Evolutionary conservation across 2,329 filamentous ascomycete species (phyloP).

Genomic region (Fonsecaea pugnacius): DNA sequence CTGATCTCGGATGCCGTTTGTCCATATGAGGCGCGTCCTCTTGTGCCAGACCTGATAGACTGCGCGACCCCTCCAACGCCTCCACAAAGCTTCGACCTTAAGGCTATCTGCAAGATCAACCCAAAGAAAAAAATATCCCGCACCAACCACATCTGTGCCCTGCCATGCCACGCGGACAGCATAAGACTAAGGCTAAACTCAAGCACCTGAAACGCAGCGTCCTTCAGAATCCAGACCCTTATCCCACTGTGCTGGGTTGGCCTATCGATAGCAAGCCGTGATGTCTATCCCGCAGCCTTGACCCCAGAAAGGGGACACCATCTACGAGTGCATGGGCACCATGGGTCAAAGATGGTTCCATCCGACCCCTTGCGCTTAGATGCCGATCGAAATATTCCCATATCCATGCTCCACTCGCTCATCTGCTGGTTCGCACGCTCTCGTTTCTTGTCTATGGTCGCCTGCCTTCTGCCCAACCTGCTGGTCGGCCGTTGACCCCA

Average conservation of each 20-base stretch:
- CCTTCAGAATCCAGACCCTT: constrained; percentile 25
- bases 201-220: constrained; percentile 34
- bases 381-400: constrained; percentile 33
- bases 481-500: constrained; percentile 20
- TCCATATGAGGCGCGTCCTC: neutral
- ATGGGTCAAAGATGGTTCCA: constrained; percentile 26
- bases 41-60: neutral
- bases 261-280: constrained; percentile 21
- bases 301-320: constrained; percentile 23
- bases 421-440: constrained; percentile 25
- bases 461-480: constrained; percentile 12
- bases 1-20: neutral
- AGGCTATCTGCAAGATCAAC: constrained; percentile 12
- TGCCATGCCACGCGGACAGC: constrained; percentile 13
- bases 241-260: constrained; percentile 22
- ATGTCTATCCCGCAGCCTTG: constrained; percentile 19
- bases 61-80: neutral
- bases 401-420: constrained; percentile 30
- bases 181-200: constrained; percentile 13
- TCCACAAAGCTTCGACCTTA: constrained; percentile 7
- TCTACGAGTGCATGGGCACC: neutral
- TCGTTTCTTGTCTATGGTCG: constrained; percentile 10
- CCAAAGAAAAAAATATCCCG: constrained; percentile 14
- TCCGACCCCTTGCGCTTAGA: constrained; percentile 35
- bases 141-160: constrained; percentile 27